Base-by-base conservation (phyloP, 352 stramenopile species). In the Globisporangium okanoganense region DNA sequence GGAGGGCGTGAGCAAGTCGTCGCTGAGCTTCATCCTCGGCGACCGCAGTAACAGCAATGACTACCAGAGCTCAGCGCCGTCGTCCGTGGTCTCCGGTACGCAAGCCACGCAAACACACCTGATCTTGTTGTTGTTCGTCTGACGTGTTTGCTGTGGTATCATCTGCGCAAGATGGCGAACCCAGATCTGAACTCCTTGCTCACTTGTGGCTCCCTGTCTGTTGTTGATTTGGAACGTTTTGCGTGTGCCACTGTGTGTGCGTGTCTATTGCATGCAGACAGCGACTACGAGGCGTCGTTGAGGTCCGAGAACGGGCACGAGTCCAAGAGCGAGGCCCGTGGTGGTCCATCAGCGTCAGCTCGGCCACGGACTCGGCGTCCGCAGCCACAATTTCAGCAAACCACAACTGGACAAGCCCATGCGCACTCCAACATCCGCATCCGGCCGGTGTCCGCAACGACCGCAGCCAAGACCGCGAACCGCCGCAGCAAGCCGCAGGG, bases 21-120 rank as follows among this genome's bases (percentile, higher is more conserved):
- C 81, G 61, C 68, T 91, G 31, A 85, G 72, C 62, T 91, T 91
- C 60, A 91, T 91, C 61, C 70, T 91, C 56, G n/a, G 67, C 41
- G 64, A 48, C 20, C 41, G 60, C n/a, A 22, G 43, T 35, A 40
- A 52, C 64, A 54, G 68, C 62, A 38, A 66, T 66, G 31, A 25
- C 45, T 50, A 51, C 22, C 60, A 55, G 24, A 71, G 47, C 58
- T 64, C 54, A 8, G 67, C 73, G 50, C 53, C 57, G 22, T 55
- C 64, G 14, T 64, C 44, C 24, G 41, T 67, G 38, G 20, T 82
- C 54, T 62, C 58, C 6, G 61, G 54, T 67, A n/a, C n/a, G n/a
- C n/a, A 61, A 29, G 61, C 16, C 13, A 16, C 33, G 10, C 31
- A 24, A 10, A n/a, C 31, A 9, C 31, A 9, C 31, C 7, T 5